These are phyloP conservation scores for Gossypium schwendimanii DNA, from an alignment of 441 rosid genomes.

Conservation along the genomic window DNA sequence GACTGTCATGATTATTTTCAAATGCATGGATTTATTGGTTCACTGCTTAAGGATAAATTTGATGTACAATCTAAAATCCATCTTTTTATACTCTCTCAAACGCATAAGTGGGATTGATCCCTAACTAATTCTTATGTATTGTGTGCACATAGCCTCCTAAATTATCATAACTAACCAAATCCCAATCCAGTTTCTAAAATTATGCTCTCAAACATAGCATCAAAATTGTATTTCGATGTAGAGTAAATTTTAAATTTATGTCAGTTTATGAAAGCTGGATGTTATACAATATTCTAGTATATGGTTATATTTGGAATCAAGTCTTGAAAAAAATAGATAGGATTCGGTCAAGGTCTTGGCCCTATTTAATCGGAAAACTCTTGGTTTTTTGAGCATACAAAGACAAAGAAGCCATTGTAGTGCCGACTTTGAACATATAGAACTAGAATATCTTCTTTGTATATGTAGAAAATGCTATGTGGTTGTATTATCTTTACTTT, in stretches of 20 bases:
- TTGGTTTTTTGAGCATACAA: too few species aligned
- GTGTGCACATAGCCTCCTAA: background rate
- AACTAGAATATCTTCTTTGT: background rate
- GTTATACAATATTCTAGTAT: too few species aligned
- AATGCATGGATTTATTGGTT: background rate
- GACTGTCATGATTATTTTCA: background rate
- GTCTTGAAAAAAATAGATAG: too few species aligned
- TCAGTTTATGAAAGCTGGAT: too few species aligned
- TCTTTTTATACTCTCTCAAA: background rate
- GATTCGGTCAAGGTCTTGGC: too few species aligned
- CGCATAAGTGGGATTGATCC: background rate
- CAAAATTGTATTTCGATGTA: too few species aligned
- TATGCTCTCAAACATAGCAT: background rate
- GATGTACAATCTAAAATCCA: background rate
- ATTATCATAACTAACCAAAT: background rate
- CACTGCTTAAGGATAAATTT: background rate
- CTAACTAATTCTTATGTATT: background rate
- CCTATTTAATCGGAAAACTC: too few species aligned
- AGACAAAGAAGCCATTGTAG: too few species aligned
- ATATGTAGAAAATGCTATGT: background rate
- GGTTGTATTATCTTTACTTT: background rate
- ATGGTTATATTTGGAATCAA: too few species aligned
- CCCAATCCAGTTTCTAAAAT: background rate
- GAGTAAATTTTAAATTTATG: too few species aligned
- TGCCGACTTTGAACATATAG: background rate